Base-by-base conservation (phyloP, 1,284 basidiomycete species). In the Gymnopus androsaceus region DNA sequence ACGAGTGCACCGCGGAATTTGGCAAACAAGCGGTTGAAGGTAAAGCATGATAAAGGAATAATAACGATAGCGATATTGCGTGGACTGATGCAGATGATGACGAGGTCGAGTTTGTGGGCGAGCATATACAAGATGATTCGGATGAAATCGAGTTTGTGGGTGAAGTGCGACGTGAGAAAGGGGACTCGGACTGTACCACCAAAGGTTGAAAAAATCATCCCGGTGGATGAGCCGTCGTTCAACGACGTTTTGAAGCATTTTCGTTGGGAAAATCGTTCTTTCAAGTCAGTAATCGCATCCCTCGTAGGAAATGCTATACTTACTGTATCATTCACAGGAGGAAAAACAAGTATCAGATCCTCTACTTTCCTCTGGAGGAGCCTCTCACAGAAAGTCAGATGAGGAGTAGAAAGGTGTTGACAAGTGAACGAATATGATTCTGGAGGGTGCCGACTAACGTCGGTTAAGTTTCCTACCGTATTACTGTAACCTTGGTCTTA, bases 361-460 rank as follows among this genome's bases (percentile, higher is more conserved):
- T 91, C 28, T 87, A 84, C 65, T 90, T 90, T 62, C 84, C 88
- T 0, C 75, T 90, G 73, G 76, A 72, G 0, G 71, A 76, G 1
- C 83, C 85, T 4, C 69, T 88, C 38, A 78, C 76, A 1, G 76
- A 81, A 12, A 56, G 66, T 17, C 79, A 90, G 65, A 81, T 76
- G 54, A 63, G 58, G 52, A 59, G 65, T 45, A 73, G 80, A 54
- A 85, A 79, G 63, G 71, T 78, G 4, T 79, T 90, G 28, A 78
- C 69, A 2, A 87, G 86, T 59, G 65, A 69, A 40, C 64, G 59
- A 23, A 54, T 58, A 44, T n/a, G n/a, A n/a, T 36, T 33, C 30
- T 48, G 46, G 36, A 15, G 17, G 23, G 19, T n/a, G n/a, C n/a
- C n/a, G n/a, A n/a, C n/a, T n/a, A n/a, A n/a, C n/a, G n/a, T n/a